Evolutionary conservation across 345 rosid species (phyloP), one percentile per base, ranked within the genome.

Genomic region (Geranium brycei): DNA sequence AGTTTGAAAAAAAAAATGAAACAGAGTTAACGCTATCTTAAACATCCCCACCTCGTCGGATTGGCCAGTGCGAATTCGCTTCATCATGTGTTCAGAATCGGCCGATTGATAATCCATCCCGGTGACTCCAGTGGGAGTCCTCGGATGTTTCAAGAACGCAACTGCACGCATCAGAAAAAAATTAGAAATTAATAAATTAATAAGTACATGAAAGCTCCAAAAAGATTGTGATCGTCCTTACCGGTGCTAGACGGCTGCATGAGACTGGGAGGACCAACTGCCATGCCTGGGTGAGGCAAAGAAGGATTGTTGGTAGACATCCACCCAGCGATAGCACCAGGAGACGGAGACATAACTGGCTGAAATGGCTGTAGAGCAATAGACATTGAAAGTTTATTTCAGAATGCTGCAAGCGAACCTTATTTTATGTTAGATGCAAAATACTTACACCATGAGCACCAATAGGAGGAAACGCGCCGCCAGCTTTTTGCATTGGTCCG

Each of bases 301-400:
- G 83, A 73, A 67, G 86, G 78, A 71, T 71, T 73, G 64, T 67
- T 79, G 70, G 66, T 65, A 1, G 89, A 78, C 86, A 87, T 87
- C 95, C 91, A 87, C 19, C 91, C 95, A 60, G 87, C 87, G 60
- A 87, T 78, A 51, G 84, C 84, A 72, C 86, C 77, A 66, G 91
- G 80, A 67, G 85, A 69, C 8, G 91, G 85, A 61, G 89, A 73
- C 77, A 80, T 76, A 62, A 61, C 81, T n/a, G 88, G 86, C 71
- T 83, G 95, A 75, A 87, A 87, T 56, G 91, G 89, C 95, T 87
- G 83, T 78, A 79, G 19, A n/a, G 17, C 23, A 31, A 70, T 17
- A 7, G 62, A 17, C 51, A 28, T 51, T 40, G 65, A 10, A 47
- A 8, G 53, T 47, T 47, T 47, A 60, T 35, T 68, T 65, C 41